Evolutionary conservation across 352 stramenopile genomes (phyloP).

Genomic region (Phytophthora melonis): DNA sequence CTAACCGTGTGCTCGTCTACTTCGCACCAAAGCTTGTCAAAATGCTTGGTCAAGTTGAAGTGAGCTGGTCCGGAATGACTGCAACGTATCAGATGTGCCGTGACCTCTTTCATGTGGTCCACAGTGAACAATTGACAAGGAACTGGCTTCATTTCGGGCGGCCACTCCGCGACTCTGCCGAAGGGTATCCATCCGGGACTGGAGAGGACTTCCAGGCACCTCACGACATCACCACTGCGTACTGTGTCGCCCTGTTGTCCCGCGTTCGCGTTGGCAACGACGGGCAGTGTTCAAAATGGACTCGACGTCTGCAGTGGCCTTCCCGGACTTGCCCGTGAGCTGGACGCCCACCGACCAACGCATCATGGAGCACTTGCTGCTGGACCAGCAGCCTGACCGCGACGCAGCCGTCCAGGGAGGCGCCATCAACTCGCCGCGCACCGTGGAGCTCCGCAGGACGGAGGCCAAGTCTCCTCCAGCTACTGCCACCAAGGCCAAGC

Average conservation of each 20-base stretch:
- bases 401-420: constrained; percentile 11
- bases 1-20: too few species aligned
- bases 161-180: constrained; percentile 8
- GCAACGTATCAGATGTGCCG: neutral
- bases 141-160: constrained; percentile 14
- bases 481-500: constrained; percentile 2
- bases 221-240: neutral
- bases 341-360: constrained; percentile 67
- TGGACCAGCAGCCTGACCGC: constrained; percentile 30
- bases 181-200: neutral
- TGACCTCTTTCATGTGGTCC: constrained; percentile 3
- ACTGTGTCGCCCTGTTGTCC: neutral
- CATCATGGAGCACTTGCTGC: constrained; percentile 69
- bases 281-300: constrained; percentile 2
- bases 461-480: constrained; percentile 9
- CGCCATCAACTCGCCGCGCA: constrained; percentile 16
- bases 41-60: neutral
- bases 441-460: constrained; percentile 19
- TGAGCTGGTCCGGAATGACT: neutral
- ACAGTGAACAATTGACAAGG: constrained; percentile 6
- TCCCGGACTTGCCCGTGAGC: constrained; percentile 24
- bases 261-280: neutral
- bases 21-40: too few species aligned
- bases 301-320: constrained; percentile 9
- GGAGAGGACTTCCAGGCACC: too few species aligned